Conservation (phyloP, 306 rosid genomes). For the Cicer chorassanicum region DNA sequence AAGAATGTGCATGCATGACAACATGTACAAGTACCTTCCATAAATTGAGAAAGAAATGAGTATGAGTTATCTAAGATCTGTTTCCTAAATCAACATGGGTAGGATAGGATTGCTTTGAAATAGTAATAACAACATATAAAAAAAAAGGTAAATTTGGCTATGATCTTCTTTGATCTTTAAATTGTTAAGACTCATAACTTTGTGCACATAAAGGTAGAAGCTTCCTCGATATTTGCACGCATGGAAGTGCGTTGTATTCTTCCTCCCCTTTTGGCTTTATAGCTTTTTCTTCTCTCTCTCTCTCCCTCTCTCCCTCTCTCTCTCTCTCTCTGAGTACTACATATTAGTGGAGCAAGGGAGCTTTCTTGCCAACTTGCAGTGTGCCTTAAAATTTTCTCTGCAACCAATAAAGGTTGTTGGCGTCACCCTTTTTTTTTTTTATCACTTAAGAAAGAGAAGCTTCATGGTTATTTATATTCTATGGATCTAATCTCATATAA, state of each 20-base stretch:
- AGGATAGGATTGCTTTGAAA: constrained; percentile 11
- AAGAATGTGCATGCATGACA: constrained; percentile 57
- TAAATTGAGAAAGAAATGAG: constrained; percentile 35
- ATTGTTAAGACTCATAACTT: constrained; percentile 54
- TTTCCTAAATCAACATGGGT: constrained; percentile 16
- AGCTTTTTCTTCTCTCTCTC: constrained; percentile 51
- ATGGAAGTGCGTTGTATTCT: constrained; percentile 99
- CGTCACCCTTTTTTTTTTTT: constrained; percentile 50
- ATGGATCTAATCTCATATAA: constrained; percentile 48
- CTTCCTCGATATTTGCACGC: constrained; percentile 92
- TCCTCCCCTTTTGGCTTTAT: constrained; percentile 94
- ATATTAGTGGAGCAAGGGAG: constrained; percentile 52
- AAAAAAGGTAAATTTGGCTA: constrained; percentile 42
- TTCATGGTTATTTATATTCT: constrained; percentile 39
- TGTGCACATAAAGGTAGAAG: constrained; percentile 81
- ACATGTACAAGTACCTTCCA: constrained; percentile 13
- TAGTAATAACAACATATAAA: neutral
- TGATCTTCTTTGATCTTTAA: constrained; percentile 64
- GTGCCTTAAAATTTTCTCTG: constrained; percentile 70
- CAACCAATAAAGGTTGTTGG: constrained; percentile 84
- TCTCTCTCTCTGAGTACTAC: constrained; percentile 52
- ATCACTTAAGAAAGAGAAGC: constrained; percentile 42
- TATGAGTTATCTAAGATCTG: constrained; percentile 20
- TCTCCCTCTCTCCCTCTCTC: constrained; percentile 45
- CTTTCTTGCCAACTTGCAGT: constrained; percentile 84